Base-by-base conservation (phyloP, 1,139 yeast species). In the Suhomyces yuchorum region DNA sequence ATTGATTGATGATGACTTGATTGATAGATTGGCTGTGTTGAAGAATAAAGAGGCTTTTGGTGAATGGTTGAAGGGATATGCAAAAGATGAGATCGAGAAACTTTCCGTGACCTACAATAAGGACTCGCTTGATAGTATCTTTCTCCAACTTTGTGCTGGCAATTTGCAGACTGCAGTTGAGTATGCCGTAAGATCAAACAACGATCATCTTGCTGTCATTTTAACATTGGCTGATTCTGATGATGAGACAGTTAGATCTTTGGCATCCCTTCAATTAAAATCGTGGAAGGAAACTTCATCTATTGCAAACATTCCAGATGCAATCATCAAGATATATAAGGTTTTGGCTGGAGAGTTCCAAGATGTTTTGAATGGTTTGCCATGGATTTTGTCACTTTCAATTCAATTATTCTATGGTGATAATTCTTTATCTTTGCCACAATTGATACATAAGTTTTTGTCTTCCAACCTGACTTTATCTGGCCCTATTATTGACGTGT, bases 161-260 rank as follows among this genome's bases (percentile, higher is more conserved):
- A 79, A 84, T 47, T 61, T 89, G 38, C 69, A 76, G 9, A 71
- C 72, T 28, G 97, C 98, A 1, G 75, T 87, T 8, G 71, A 73
- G 34, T 53, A 70, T 1, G 91, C 97, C 0, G 66, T 84, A 4
- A 70, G 75, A 19, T 66, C 85, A 0, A 76, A 76, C 11, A 86
- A 87, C 57, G 67, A 78, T 8, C 96, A 91, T 62, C 66, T 92
- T 32, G 82, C 96, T 0, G 82, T 81, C 0, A 59, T 89, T 23
- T 66, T 92, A n/a, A 78, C 96, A 0, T 67, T 87, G 43, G 66
- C 87, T 12, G 96, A 88, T 37, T 80, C 93, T 0, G 84, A 85
- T 54, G 87, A 84, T 56, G 73, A 74, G 0, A 71, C 75, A 1
- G 83, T 87, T 1, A 73, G 77, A 48, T 59, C 60, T 1, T 70